phyloP scores from a whole-genome alignment of 768 basidiomycete species.

The Suillus luteus region DNA sequence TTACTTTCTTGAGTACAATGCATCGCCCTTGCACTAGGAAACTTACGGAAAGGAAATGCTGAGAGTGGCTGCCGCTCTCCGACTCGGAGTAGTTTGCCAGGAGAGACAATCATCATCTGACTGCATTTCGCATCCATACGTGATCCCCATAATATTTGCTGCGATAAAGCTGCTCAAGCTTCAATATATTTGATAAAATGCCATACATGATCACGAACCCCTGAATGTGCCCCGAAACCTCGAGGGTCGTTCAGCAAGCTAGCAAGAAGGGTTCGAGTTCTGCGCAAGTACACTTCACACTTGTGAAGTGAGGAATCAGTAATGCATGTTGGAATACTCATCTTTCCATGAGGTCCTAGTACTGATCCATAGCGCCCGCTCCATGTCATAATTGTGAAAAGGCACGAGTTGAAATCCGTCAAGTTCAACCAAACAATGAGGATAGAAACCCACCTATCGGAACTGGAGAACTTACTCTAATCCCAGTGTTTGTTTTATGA shows the following conservation, averaged over 20 bases:
- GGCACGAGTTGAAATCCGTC: neutral
- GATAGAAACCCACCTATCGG: neutral
- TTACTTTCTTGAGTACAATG: constrained; percentile 14
- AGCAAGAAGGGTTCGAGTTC: constrained; percentile 12
- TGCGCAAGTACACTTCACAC: constrained; percentile 15
- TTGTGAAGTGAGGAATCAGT: constrained; percentile 17
- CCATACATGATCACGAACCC: constrained; percentile 15
- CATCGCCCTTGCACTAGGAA: constrained; percentile 18
- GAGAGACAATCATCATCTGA: constrained; percentile 22
- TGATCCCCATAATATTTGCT: constrained; percentile 25
- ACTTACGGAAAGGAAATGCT: constrained; percentile 25
- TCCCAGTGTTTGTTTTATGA: neutral
- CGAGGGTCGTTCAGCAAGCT: constrained; percentile 20
- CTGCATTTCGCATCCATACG: constrained; percentile 22
- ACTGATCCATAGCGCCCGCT: constrained; percentile 23
- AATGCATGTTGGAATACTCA: constrained; percentile 20
- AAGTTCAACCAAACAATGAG: neutral
- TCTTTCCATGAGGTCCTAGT: constrained; percentile 21
- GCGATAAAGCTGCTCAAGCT: constrained; percentile 18
- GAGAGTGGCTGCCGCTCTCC: constrained; percentile 23
- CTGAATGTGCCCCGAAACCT: constrained; percentile 17
- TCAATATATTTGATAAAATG: neutral
- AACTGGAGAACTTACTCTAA: neutral
- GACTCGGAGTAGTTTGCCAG: constrained; percentile 18
- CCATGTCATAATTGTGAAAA: constrained; percentile 25